phyloP scores from a whole-genome alignment of 2,329 filamentous ascomycete genomes.

The Elsinoe arachidis region DNA sequence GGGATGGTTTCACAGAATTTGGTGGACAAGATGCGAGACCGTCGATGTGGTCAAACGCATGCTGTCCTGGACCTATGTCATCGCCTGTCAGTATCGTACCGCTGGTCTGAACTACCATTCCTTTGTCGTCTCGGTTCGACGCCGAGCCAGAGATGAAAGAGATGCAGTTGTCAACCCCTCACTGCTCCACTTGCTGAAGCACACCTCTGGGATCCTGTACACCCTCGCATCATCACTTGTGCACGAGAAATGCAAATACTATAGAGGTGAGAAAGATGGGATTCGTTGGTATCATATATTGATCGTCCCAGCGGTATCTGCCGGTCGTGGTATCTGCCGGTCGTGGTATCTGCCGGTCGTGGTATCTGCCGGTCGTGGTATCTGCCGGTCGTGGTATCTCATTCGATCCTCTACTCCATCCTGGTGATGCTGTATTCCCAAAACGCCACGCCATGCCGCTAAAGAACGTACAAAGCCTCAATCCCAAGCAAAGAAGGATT shows the following conservation, averaged over 20 bases:
- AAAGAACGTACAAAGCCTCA: not conserved
- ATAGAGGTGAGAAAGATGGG: not conserved
- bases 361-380: not conserved
- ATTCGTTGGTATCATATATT: not conserved
- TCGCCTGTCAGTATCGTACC: not conserved
- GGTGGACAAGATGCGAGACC: not conserved
- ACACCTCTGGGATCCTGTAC: not conserved
- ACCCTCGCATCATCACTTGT: too few relatives aligned
- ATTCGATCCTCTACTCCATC: not conserved
- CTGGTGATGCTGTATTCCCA: not conserved
- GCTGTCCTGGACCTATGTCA: not conserved
- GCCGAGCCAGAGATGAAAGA: not conserved
- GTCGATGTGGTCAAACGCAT: not conserved
- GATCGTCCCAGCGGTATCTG: not conserved
- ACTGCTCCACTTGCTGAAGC: not conserved
- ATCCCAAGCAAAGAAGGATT: not conserved
- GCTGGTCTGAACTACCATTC: not conserved
- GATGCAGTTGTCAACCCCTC: not conserved
- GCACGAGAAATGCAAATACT: too few relatives aligned
- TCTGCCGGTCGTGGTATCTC: not conserved
- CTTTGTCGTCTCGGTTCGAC: not conserved
- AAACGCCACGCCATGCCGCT: not conserved
- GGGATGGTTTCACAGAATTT: not conserved
- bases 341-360: not conserved
- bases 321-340: not conserved